These are phyloP conservation scores for Chrysophaeum taylorii DNA, from an alignment of 352 stramenopile genomes.

Conservation along the genomic window DNA sequence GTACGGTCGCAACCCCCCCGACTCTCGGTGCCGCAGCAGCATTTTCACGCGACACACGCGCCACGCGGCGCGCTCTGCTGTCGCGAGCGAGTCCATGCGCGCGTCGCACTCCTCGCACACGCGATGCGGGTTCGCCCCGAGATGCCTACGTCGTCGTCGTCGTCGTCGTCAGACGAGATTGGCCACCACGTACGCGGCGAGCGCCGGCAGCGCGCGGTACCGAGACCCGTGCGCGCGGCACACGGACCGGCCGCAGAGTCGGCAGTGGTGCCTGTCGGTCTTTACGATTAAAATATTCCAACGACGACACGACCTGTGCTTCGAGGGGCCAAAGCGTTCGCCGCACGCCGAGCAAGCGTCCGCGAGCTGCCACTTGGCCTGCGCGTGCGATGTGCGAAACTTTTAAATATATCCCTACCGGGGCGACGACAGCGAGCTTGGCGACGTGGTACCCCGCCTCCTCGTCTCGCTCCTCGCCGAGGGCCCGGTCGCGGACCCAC, in stretches of 20 bases:
- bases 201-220: conserved; percentile 21
- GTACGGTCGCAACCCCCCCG: background rate
- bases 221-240: conserved; percentile 41
- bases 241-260: conserved; percentile 53
- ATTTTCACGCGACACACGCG: background rate
- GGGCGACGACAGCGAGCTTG: background rate
- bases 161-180: background rate
- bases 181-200: conserved; percentile 3
- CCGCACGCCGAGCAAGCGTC: background rate
- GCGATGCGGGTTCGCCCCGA: conserved; percentile 2
- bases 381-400: too few species aligned
- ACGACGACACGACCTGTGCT: too few species aligned
- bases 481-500: background rate
- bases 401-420: too few species aligned
- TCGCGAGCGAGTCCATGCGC: background rate
- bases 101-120: conserved; percentile 22
- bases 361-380: background rate
- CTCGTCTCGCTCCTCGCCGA: background rate
- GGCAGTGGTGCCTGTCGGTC: conserved; percentile 60
- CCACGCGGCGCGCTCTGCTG: background rate
- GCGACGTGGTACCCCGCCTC: background rate
- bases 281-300: too few species aligned
- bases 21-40: background rate
- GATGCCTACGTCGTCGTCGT: background rate
- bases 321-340: background rate